These are phyloP conservation scores for Neofusicoccum umdonicola DNA, from an alignment of 2,329 filamentous ascomycete genomes.

Conservation along the genomic window DNA sequence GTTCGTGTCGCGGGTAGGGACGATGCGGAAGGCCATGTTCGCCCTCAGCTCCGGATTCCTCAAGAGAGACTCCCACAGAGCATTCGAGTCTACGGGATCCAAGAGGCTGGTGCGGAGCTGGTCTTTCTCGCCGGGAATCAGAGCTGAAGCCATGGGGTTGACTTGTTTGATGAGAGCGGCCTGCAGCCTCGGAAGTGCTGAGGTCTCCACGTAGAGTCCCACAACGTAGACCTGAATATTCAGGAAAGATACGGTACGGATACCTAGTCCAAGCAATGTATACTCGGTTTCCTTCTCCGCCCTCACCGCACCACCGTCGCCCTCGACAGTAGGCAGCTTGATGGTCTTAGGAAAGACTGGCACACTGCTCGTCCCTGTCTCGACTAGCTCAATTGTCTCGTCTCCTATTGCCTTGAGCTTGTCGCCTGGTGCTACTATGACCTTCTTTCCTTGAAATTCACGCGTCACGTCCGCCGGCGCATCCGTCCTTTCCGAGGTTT, in stretches of 20 bases:
- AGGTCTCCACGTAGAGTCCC: slow-evolving; percentile 83
- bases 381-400: slow-evolving; percentile 66
- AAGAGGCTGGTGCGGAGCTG: slow-evolving; percentile 66
- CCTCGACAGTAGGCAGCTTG: slow-evolving; percentile 52
- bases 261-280: slow-evolving; percentile 81
- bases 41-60: slow-evolving; percentile 31
- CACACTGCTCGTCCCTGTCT: slow-evolving; percentile 78
- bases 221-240: slow-evolving; percentile 92
- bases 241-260: slow-evolving; percentile 86
- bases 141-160: slow-evolving; percentile 73
- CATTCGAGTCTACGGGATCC: slow-evolving; percentile 66
- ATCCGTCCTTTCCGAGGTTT: slow-evolving; percentile 23
- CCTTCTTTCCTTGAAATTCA: slow-evolving; percentile 53
- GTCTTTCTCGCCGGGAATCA: slow-evolving; percentile 79
- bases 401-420: slow-evolving; percentile 44
- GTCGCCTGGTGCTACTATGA: slow-evolving; percentile 62
- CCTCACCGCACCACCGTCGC: slow-evolving; percentile 16
- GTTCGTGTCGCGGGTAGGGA: slow-evolving; percentile 90
- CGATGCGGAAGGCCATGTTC: slow-evolving; percentile 73
- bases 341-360: slow-evolving; percentile 75
- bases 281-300: slow-evolving; percentile 60
- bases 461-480: slow-evolving; percentile 27
- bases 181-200: slow-evolving; percentile 80
- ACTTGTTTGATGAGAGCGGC: slow-evolving; percentile 71
- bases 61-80: slow-evolving; percentile 72